Base-by-base conservation (phyloP, 352 stramenopile genomes). In the Globisporangium irregulare region DNA sequence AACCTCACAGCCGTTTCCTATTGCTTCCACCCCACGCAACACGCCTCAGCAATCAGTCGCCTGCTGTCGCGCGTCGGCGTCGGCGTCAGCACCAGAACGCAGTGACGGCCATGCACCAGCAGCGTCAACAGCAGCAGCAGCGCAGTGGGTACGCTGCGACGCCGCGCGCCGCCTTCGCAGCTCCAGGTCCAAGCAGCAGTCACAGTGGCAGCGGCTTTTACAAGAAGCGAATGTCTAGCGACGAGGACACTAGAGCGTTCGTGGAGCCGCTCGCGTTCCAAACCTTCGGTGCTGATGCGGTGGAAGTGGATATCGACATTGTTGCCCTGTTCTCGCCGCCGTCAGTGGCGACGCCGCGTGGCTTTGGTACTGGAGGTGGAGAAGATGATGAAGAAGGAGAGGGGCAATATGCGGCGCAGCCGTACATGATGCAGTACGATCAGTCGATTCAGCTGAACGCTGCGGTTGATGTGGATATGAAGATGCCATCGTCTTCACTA, bases 271-370 rank as follows among this genome's bases (percentile, higher is more conserved):
- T 66, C 10, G 43, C 43, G 24, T 55, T 46, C 32, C 38, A 46
- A 34, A n/a, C 5, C 34, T 32, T 62, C 12, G 34, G 25, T 25
- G 6, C 25, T 9, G 27, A 14, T 5, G 54, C 54, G 3, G 59
- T 25, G 8, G 38, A 22, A 25, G 7, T 64, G 24, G 36, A 20
- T 6, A 64, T 64, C 15, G 59, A 64, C 41, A 51, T 55, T 20
- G 59, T 41, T 38, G 59, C 56, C 59, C 59, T 64, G 22, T 64
- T 64, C 25, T 7, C 59, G 25, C 38, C 41, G 15, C 59, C 38
- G 25, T 25, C 25, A 24, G 25, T 38, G 25, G 2, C 22, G 14
- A n/a, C 6, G 18, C 27, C 34, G 15, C 2, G 22, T 6, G 24
- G 4, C 14, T 46, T 46, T 20, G 38, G 10, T 18, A 4, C 10